Evolutionary conservation across 2,329 filamentous ascomycete genomes (phyloP).

Genomic region (Neobulgaria alba): DNA sequence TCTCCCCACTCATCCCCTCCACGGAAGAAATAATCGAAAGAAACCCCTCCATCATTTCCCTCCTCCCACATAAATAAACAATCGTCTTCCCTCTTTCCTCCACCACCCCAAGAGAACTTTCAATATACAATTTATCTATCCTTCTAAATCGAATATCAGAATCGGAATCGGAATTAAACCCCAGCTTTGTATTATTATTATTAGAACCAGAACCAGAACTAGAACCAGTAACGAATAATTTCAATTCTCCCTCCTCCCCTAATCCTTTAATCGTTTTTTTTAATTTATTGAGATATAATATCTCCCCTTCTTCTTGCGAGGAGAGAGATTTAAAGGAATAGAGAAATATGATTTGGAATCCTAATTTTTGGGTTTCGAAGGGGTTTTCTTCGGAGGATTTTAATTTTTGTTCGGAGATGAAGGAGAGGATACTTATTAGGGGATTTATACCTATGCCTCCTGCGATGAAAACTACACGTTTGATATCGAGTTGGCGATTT

Average conservation of each 20-base stretch:
- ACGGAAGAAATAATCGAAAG: background rate
- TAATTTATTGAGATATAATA: background rate
- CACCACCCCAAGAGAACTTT: background rate
- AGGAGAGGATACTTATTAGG: background rate
- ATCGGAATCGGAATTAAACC: too few relatives aligned
- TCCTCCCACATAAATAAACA: background rate
- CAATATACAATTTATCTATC: too few relatives aligned
- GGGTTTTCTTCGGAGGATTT: background rate
- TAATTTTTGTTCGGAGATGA: background rate
- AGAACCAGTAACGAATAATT: background rate
- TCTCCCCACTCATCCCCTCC: background rate
- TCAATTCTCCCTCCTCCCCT: background rate
- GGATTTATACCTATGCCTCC: slow-evolving; percentile 1
- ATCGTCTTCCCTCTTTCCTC: background rate
- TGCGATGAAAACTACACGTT: background rate
- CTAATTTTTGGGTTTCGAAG: too few relatives aligned
- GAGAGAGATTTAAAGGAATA: background rate
- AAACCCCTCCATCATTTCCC: background rate
- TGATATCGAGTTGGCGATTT: too few relatives aligned
- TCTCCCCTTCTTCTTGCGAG: slow-evolving; percentile 1
- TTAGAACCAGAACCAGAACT: too few relatives aligned
- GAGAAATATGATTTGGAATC: background rate
- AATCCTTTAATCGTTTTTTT: too few relatives aligned
- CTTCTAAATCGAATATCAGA: too few relatives aligned
- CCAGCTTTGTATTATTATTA: too few relatives aligned